Evolutionary conservation across 1,284 basidiomycete genomes (phyloP).

Genomic region (Farysia itapuensis): DNA sequence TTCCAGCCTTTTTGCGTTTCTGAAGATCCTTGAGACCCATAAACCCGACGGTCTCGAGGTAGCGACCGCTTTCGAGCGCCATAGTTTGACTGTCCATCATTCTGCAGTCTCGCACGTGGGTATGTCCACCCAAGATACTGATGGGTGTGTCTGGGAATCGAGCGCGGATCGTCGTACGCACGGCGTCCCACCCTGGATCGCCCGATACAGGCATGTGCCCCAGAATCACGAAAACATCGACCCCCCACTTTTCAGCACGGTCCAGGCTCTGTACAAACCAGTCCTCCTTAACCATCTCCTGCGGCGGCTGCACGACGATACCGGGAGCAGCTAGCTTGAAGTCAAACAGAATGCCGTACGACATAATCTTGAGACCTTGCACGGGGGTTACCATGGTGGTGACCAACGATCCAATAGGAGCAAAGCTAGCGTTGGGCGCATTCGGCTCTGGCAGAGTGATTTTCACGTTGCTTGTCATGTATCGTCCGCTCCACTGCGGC

Average conservation of each 20-base stretch:
- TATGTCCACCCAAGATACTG: conserved; percentile 51
- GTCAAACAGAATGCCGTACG: conserved; percentile 53
- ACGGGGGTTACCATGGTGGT: conserved; percentile 43
- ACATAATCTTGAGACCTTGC: conserved; percentile 44
- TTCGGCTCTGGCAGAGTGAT: conserved; percentile 37
- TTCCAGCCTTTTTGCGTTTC: conserved; percentile 17
- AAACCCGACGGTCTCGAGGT: conserved; percentile 47
- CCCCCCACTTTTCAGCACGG: conserved; percentile 33
- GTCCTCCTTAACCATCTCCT: conserved; percentile 50
- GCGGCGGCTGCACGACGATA: conserved; percentile 43
- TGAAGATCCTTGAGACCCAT: conserved; percentile 36
- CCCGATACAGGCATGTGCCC: conserved; percentile 56
- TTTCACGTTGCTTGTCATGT: conserved; percentile 48
- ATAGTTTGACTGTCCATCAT: conserved; percentile 48
- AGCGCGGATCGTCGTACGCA: conserved; percentile 44
- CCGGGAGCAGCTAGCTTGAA: conserved; percentile 49
- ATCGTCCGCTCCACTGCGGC: conserved; percentile 63
- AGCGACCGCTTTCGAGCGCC: conserved; percentile 55
- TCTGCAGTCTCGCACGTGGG: conserved; percentile 54
- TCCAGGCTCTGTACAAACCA: conserved; percentile 53
- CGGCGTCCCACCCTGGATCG: conserved; percentile 48
- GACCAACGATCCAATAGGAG: conserved; percentile 47
- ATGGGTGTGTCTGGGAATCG: conserved; percentile 52
- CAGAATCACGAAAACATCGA: conserved; percentile 53
- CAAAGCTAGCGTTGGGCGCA: conserved; percentile 11